Percentiles rank a stretch among this genome's conserved stretches.
These are phyloP conservation scores for Brassica nigra DNA, from an alignment of 345 rosid species.

Conservation along the genomic window DNA sequence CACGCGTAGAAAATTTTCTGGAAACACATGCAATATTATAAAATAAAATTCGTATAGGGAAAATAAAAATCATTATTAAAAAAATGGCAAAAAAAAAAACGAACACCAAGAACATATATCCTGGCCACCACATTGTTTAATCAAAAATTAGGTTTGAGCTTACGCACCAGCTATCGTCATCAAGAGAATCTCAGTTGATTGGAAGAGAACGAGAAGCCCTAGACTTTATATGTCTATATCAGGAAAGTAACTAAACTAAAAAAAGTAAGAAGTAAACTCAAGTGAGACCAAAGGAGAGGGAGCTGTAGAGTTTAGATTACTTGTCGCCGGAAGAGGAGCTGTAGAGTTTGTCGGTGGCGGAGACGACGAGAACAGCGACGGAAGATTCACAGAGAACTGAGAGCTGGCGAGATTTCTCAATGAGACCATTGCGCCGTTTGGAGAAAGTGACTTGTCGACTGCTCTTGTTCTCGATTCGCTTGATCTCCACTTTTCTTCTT, in stretches of 20 bases:
- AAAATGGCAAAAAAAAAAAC: constrained; percentile 7
- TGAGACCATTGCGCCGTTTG: constrained; percentile 65
- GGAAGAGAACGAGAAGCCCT: constrained; percentile 19
- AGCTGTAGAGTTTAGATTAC: constrained; percentile 28
- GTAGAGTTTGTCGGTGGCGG: constrained; percentile 56
- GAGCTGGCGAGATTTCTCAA: constrained; percentile 70
- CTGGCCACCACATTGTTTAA: constrained; percentile 9
- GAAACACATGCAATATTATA: constrained; percentile 19
- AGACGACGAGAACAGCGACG: constrained; percentile 59
- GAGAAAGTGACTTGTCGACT: constrained; percentile 72
- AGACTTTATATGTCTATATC: constrained; percentile 12
- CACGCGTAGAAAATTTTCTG: constrained; percentile 5
- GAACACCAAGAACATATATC: constrained; percentile 27
- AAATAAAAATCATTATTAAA: constrained; percentile 14
- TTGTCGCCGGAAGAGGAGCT: constrained; percentile 49
- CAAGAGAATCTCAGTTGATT: constrained; percentile 13
- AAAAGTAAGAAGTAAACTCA: background rate
- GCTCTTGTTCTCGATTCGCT: constrained; percentile 65
- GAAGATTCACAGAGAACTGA: constrained; percentile 71
- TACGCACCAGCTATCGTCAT: background rate
- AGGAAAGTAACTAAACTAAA: constrained; percentile 15
- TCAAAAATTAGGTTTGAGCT: constrained; percentile 15
- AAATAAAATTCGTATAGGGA: background rate
- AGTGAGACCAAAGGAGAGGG: constrained; percentile 14
- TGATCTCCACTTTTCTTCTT: constrained; percentile 61